A percentile compares a stretch with the other conserved stretches of the same genome.
phyloP scores from a whole-genome alignment of 192 early-diverging fungal species.

The Backusella australiensis region DNA sequence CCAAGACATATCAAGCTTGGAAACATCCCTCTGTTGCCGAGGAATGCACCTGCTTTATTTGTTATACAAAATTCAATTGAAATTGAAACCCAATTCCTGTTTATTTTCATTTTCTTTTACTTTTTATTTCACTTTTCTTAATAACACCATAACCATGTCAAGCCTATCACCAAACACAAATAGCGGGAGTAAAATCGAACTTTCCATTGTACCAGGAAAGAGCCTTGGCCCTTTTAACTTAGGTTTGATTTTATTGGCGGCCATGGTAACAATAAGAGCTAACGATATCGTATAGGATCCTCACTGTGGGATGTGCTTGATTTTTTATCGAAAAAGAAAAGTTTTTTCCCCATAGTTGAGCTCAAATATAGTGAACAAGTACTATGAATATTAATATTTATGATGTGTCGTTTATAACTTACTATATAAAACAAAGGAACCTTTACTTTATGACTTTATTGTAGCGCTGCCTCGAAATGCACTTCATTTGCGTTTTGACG shows the following conservation, averaged over 20 bases:
- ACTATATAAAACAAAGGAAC: not conserved
- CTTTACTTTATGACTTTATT: conserved; percentile 11
- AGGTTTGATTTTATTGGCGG: not conserved
- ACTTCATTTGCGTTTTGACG: conserved; percentile 7
- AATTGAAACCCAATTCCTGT: not conserved
- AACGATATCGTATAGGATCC: conserved; percentile 34
- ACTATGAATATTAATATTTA: conserved; percentile 1
- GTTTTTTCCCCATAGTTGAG: conserved; percentile 54
- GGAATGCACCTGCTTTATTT: too few species aligned
- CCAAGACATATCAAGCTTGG: too few species aligned
- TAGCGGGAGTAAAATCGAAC: conserved; percentile 30
- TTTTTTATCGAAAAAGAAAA: conserved; percentile 46
- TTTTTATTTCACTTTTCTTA: not conserved
- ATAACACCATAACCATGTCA: not conserved
- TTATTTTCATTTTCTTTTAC: not conserved
- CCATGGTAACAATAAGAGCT: not conserved
- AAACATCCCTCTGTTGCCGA: too few species aligned
- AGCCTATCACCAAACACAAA: not conserved
- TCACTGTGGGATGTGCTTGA: conserved; percentile 59
- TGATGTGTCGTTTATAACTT: not conserved
- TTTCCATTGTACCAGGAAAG: conserved; percentile 49
- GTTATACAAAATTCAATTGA: not conserved
- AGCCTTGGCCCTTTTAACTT: conserved; percentile 49
- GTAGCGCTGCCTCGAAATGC: not conserved
- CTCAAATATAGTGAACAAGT: conserved; percentile 63